These are phyloP conservation scores for Metarhizium rileyi DNA, from an alignment of 2,329 filamentous ascomycete species.

Conservation along the genomic window DNA sequence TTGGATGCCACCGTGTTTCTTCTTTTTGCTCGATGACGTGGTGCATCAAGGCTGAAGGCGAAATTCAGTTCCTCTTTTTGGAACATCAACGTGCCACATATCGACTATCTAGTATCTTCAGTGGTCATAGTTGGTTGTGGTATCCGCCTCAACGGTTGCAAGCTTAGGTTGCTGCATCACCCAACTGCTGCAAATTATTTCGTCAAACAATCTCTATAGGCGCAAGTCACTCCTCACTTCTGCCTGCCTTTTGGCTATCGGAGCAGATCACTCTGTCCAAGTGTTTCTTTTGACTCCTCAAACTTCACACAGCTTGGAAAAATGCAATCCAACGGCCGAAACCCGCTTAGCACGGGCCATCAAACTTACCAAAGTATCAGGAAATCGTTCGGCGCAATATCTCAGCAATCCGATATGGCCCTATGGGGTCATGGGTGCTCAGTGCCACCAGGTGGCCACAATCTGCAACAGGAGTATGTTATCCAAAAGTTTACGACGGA, in stretches of 20 bases:
- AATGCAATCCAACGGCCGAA: not conserved
- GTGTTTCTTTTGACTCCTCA: not conserved
- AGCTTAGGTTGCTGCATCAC: not conserved
- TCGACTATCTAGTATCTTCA: not conserved
- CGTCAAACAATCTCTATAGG: not conserved
- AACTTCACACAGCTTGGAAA: not conserved
- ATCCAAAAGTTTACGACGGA: not conserved
- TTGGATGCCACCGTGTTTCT: not conserved
- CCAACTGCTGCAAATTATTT: not conserved
- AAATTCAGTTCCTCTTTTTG: not conserved
- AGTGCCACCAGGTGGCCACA: not conserved
- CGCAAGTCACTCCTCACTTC: not conserved
- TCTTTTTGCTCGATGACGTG: not conserved
- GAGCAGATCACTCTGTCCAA: not conserved
- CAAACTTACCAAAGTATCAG: not conserved
- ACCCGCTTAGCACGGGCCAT: not conserved
- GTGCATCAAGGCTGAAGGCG: not conserved
- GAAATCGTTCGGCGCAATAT: not conserved
- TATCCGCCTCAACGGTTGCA: not conserved
- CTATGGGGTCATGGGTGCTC: not conserved
- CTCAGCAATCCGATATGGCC: not conserved
- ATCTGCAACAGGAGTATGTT: not conserved
- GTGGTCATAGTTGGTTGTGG: not conserved
- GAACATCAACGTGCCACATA: not conserved
- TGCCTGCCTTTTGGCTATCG: not conserved